Evolutionary conservation across 352 stramenopile genomes (phyloP).

Genomic region (Globisporangium spinosum): DNA sequence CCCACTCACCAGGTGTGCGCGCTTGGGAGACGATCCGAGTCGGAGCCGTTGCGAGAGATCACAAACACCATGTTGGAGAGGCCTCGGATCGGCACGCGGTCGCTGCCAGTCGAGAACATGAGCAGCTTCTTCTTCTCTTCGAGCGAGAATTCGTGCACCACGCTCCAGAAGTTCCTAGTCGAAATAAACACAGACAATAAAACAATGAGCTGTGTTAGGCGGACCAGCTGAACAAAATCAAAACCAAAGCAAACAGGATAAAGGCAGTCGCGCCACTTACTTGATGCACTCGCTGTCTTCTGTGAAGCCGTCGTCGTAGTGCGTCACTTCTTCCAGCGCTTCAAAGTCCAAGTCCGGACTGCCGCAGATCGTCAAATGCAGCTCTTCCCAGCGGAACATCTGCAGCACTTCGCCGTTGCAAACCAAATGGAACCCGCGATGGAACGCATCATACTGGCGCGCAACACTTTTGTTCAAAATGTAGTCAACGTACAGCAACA

Average conservation of each 20-base stretch:
- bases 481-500: conserved; percentile 70
- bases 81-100: conserved; percentile 79
- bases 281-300: conserved; percentile 57
- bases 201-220: background rate
- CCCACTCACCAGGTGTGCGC: conserved; percentile 76
- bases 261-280: conserved; percentile 25
- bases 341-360: conserved; percentile 77
- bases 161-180: conserved; percentile 75
- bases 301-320: conserved; percentile 77
- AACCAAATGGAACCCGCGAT: conserved; percentile 73
- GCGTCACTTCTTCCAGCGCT: conserved; percentile 63
- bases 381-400: conserved; percentile 80
- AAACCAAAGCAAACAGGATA: background rate
- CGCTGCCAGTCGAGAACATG: conserved; percentile 82
- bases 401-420: conserved; percentile 66
- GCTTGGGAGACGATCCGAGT: conserved; percentile 79
- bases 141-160: conserved; percentile 74
- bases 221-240: background rate
- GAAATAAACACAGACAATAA: background rate
- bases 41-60: conserved; percentile 79
- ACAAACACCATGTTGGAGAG: conserved; percentile 81
- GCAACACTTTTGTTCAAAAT: conserved; percentile 56
- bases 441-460: conserved; percentile 67
- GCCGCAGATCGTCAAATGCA: conserved; percentile 73
- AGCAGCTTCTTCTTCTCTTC: conserved; percentile 86